Percentiles rank a stretch among this genome's conserved stretches.
These are phyloP conservation scores for Ophiostoma quercus DNA, from an alignment of 2,329 filamentous ascomycete genomes.

Conservation along the genomic window DNA sequence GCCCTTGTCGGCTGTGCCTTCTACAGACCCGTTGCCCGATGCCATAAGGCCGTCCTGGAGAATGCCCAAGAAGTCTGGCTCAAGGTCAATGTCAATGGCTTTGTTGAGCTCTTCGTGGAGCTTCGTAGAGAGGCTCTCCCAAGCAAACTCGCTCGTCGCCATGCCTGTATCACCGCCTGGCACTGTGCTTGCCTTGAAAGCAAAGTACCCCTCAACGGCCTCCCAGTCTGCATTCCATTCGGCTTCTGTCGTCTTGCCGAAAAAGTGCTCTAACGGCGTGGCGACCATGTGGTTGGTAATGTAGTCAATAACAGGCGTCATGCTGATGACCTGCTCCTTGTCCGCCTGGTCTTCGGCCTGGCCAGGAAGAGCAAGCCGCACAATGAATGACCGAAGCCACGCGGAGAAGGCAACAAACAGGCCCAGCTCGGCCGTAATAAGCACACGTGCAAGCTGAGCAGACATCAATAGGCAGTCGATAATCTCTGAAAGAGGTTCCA, in stretches of 20 bases:
- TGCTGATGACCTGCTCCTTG: constrained; percentile 70
- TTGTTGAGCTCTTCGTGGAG: constrained; percentile 25
- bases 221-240: constrained; percentile 46
- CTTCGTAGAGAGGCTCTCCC: constrained; percentile 38
- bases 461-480: constrained; percentile 70
- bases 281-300: constrained; percentile 64
- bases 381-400: constrained; percentile 81
- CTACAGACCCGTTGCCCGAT: background rate
- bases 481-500: constrained; percentile 63
- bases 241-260: constrained; percentile 47
- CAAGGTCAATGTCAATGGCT: constrained; percentile 18
- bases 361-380: constrained; percentile 63
- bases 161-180: background rate
- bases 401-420: constrained; percentile 73
- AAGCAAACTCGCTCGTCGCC: background rate
- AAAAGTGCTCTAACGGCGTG: constrained; percentile 60
- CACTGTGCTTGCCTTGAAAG: background rate
- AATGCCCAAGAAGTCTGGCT: constrained; percentile 20
- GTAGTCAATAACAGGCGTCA: constrained; percentile 67
- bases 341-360: constrained; percentile 70
- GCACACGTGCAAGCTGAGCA: constrained; percentile 65
- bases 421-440: constrained; percentile 69
- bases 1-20: background rate
- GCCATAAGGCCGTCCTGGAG: constrained; percentile 16
- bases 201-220: constrained; percentile 9